These are phyloP conservation scores for Akanthomyces lecanii DNA, from an alignment of 2,329 filamentous ascomycete genomes.

Conservation along the genomic window DNA sequence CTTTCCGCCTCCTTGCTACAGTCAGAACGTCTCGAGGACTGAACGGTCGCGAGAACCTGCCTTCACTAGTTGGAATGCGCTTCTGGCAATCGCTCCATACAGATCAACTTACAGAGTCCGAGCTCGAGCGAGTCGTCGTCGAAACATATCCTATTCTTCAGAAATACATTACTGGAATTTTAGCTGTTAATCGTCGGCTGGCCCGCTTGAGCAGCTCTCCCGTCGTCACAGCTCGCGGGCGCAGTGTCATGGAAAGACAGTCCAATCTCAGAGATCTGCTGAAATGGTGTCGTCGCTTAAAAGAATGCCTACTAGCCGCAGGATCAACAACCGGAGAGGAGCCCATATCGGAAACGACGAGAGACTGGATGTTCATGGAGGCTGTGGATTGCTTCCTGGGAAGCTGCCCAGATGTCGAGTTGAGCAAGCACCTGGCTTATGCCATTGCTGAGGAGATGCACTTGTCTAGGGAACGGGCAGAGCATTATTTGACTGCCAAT, in stretches of 20 bases:
- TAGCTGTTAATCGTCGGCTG: conserved; percentile 55
- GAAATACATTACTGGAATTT: conserved; percentile 55
- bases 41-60: conserved; percentile 63
- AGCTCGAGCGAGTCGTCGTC: conserved; percentile 70
- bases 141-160: conserved; percentile 66
- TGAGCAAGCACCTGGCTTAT: conserved; percentile 57
- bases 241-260: conserved; percentile 47
- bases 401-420: conserved; percentile 63
- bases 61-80: conserved; percentile 74
- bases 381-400: conserved; percentile 89
- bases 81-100: conserved; percentile 81
- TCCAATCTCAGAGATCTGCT: conserved; percentile 74
- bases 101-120: conserved; percentile 58
- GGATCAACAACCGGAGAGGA: conserved; percentile 65
- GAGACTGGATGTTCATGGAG: conserved; percentile 88
- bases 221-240: conserved; percentile 29
- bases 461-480: conserved; percentile 74
- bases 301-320: conserved; percentile 57
- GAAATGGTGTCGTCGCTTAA: conserved; percentile 82
- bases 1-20: conserved; percentile 89
- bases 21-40: conserved; percentile 70
- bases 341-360: conserved; percentile 64
- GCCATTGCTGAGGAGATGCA: conserved; percentile 83
- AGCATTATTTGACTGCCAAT: conserved; percentile 71
- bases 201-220: conserved; percentile 47